Evolutionary conservation across 1,284 basidiomycete genomes (phyloP), one percentile per base, ranked within the genome.

Genomic region (Ganoderma lucidum): DNA sequence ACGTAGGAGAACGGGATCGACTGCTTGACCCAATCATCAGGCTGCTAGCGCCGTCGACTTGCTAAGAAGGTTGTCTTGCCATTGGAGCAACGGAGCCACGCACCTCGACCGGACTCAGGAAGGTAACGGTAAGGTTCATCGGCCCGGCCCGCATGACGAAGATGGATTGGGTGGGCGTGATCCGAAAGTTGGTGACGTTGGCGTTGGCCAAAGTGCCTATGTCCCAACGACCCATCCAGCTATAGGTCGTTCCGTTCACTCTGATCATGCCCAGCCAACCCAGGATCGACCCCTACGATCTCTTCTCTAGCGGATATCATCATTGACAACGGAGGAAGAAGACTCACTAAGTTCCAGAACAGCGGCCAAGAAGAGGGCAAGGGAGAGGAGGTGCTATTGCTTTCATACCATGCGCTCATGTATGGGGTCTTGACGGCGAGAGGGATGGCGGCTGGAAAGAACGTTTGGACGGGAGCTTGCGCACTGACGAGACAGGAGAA

Each of bases 1-100:
- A 81, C 32, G 65, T 83, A 81, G 9, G 78, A 73, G 65, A 80
- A 80, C 30, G 80, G 78, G 15, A 81, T 65, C 14, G 80, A 81
- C 70, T 82, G 78, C 37, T 74, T 73, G 61, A 79, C 74, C 65
- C 76, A 72, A 73, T 83, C 79, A 6, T 71, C 71, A 0, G 80
- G 77, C 77, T 82, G 35, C 6, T 15, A 19, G 4, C 23, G 23
- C 2, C 9, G 1, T 32, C 12, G 23, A 2, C 23, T 6, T 12
- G 17, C 3, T 41, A 23, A 59, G 32, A 4, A 2, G 10, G 15
- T 10, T 15, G 12, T 17, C 39, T 12, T 28, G 23, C 23, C 45
- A 23, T 51, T 14, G 39, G 1, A 42, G 28, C 10, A 35, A 35
- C 44, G n/a, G 55, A 23, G 10, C 19, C 12, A 53, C 70, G 42